A percentile compares a stretch with the other conserved stretches of the same genome.
phyloP scores from a whole-genome alignment of 2,329 filamentous ascomycete genomes.

The Colletotrichum camelliae region DNA sequence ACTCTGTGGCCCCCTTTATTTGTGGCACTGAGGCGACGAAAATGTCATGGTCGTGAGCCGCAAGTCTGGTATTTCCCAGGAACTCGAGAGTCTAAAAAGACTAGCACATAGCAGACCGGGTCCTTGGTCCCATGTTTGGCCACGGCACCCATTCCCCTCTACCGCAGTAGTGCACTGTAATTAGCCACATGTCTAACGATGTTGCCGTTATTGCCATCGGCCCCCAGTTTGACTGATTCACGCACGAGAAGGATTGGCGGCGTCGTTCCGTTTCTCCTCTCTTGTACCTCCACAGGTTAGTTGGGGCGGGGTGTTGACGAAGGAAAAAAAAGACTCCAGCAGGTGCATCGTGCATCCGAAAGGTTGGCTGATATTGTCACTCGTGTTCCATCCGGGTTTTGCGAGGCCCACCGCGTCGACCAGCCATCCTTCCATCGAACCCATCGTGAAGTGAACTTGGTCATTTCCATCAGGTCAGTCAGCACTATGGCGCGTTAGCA shows the following conservation, averaged over 20 bases:
- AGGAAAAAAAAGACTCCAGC: not conserved
- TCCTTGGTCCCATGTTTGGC: not conserved
- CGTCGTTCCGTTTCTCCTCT: not conserved
- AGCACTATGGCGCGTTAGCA: not conserved
- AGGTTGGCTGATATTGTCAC: slow-evolving; percentile 12
- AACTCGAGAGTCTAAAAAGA: not conserved
- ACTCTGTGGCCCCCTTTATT: not conserved
- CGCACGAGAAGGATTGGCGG: not conserved
- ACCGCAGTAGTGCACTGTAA: not conserved
- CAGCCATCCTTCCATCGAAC: not conserved
- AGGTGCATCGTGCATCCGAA: not conserved
- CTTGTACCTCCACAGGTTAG: not conserved
- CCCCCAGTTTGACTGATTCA: not conserved
- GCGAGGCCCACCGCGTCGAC: slow-evolving; percentile 12
- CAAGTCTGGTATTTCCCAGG: not conserved
- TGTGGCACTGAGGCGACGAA: not conserved
- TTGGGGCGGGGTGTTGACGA: not conserved
- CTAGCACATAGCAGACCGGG: not conserved
- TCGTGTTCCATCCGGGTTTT: slow-evolving; percentile 11
- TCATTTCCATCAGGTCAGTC: not conserved
- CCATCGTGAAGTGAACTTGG: not conserved
- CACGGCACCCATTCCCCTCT: not conserved
- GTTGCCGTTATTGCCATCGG: not conserved
- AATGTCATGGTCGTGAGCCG: not conserved
- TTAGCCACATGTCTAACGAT: not conserved